Percentiles rank a stretch among this genome's conserved stretches.
Conservation (phyloP, 2,329 filamentous ascomycete genomes). For the Acephala macrosclerotiorum region DNA sequence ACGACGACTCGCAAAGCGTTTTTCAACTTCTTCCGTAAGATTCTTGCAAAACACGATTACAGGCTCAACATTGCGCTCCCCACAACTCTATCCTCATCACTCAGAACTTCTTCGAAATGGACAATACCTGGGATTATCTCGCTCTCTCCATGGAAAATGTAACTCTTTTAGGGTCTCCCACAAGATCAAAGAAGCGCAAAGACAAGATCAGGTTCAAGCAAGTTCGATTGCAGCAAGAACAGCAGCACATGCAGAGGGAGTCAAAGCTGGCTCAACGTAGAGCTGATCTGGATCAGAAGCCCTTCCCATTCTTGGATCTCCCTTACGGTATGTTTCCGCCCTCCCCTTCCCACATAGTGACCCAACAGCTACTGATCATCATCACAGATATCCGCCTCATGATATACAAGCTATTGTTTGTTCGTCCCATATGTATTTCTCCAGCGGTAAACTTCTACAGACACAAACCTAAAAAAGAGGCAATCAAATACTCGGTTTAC, state of each 20-base stretch:
- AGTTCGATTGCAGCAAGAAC: background rate
- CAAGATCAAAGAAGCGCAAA: slow-evolving; percentile 1
- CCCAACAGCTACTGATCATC: background rate
- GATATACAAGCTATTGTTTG: background rate
- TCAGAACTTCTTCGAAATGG: background rate
- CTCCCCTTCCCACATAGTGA: background rate
- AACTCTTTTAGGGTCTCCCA: background rate
- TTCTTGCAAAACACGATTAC: too few relatives aligned
- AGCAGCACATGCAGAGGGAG: background rate
- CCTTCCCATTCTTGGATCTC: background rate
- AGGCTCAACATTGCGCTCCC: too few relatives aligned
- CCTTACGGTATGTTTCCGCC: background rate
- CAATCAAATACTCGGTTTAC: background rate
- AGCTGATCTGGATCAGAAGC: background rate
- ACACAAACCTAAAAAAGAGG: background rate
- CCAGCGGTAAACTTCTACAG: slow-evolving; percentile 6
- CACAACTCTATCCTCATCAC: too few relatives aligned
- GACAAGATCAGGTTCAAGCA: background rate
- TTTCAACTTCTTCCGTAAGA: too few relatives aligned
- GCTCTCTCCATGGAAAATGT: background rate
- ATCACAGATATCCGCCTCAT: background rate
- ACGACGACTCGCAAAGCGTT: too few relatives aligned
- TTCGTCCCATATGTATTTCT: background rate
- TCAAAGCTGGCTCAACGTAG: background rate
- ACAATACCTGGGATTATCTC: background rate